Conservation (phyloP, 2,329 filamentous ascomycete species). For the Fusarium miscanthi region DNA sequence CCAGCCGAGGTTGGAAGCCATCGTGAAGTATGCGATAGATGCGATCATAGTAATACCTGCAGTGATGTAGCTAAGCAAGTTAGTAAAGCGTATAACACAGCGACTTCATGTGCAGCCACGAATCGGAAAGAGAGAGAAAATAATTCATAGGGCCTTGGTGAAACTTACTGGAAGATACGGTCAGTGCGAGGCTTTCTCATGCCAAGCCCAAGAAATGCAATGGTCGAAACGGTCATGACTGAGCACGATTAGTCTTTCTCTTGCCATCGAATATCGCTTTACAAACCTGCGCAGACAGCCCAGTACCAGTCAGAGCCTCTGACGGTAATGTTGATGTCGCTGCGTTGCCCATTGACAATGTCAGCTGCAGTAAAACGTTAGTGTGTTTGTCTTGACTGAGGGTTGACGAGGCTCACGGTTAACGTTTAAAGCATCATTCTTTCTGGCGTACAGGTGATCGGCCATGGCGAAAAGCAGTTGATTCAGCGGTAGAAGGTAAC, state of each 20-base stretch:
- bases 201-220: constrained; percentile 64
- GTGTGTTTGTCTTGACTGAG: fast-evolving
- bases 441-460: neutral
- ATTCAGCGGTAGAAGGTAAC: neutral
- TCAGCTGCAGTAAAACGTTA: neutral
- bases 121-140: fast-evolving
- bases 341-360: constrained; percentile 19
- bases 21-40: constrained; percentile 62
- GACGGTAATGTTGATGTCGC: constrained; percentile 67
- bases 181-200: constrained; percentile 65
- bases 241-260: constrained; percentile 57
- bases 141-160: fast-evolving
- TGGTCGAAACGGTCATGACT: constrained; percentile 65
- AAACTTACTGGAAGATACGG: constrained; percentile 61
- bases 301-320: constrained; percentile 73
- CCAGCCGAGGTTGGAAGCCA: constrained; percentile 63
- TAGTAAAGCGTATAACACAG: neutral
- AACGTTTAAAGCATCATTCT: constrained; percentile 13
- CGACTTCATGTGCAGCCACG: fast-evolving
- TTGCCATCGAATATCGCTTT: too few relatives aligned
- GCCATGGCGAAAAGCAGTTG: neutral
- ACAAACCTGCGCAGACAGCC: constrained; percentile 45
- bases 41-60: constrained; percentile 61
- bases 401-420: constrained; percentile 4
- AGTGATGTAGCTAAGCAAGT: constrained; percentile 56